These are phyloP conservation scores for Poa annua DNA, from an alignment of 176 grass and related monocot species.

Conservation along the genomic window DNA sequence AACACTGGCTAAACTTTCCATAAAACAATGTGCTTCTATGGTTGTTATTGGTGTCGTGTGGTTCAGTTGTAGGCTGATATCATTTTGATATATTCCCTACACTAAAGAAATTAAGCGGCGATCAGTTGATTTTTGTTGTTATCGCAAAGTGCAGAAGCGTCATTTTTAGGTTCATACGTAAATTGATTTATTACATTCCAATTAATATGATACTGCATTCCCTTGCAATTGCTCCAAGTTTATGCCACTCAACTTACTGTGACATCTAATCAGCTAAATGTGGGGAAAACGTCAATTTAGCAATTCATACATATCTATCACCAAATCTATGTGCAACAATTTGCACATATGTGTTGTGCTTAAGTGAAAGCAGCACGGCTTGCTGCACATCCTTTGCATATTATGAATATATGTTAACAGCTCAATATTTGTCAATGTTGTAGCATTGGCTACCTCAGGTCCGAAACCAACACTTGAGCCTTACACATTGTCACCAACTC, in stretches of 20 bases:
- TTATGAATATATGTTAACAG: not conserved
- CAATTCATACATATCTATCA: not conserved
- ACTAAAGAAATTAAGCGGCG: not conserved
- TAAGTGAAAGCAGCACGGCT: not conserved
- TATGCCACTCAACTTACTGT: not conserved
- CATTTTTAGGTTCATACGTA: not conserved
- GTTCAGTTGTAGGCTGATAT: not conserved
- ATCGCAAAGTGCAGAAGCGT: not conserved
- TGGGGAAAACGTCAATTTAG: not conserved
- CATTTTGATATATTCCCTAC: not conserved
- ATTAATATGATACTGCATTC: not conserved
- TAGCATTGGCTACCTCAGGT: not conserved
- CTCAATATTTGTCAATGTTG: not conserved
- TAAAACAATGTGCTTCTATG: not conserved
- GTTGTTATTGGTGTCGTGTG: not conserved
- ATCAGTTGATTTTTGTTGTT: not conserved
- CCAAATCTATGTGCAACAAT: not conserved
- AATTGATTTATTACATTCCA: not conserved
- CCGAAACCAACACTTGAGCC: not conserved
- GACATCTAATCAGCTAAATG: not conserved
- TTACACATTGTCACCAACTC: not conserved
- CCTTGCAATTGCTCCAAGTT: not conserved
- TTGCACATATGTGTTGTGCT: not conserved
- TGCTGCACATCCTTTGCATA: not conserved
- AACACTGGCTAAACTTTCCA: not conserved